These are phyloP conservation scores for Phylloporus rhodoxanthus DNA, from an alignment of 768 basidiomycete species.

Conservation along the genomic window DNA sequence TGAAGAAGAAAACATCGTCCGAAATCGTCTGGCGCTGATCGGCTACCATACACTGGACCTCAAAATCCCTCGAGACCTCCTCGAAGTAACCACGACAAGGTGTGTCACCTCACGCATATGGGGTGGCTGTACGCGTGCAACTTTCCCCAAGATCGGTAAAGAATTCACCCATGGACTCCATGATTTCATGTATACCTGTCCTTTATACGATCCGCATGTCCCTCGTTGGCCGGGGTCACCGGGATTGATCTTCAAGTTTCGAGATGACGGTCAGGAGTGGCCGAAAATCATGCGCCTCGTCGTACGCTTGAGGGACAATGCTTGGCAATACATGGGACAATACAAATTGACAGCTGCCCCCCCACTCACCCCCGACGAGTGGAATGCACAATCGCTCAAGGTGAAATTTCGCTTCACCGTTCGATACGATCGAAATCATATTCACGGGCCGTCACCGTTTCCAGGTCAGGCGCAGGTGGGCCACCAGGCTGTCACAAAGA, in stretches of 20 bases:
- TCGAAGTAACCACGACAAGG: slow-evolving; percentile 5
- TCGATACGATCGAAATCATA: neutral
- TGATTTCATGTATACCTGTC: slow-evolving; percentile 12
- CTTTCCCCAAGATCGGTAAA: slow-evolving; percentile 5
- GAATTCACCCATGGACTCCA: slow-evolving; percentile 9
- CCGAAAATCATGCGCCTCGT: slow-evolving; percentile 11
- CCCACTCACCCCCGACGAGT: slow-evolving; percentile 3
- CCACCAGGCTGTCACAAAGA: neutral
- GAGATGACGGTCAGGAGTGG: slow-evolving; percentile 4
- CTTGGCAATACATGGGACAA: slow-evolving; percentile 13
- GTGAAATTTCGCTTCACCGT: neutral
- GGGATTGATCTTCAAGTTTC: slow-evolving; percentile 7
- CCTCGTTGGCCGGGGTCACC: slow-evolving; percentile 14
- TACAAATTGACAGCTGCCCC: slow-evolving; percentile 10
- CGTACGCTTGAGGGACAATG: slow-evolving; percentile 4
- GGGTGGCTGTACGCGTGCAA: slow-evolving; percentile 4
- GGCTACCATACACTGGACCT: slow-evolving; percentile 10
- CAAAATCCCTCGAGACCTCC: slow-evolving; percentile 1
- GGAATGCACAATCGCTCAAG: slow-evolving; percentile 3
- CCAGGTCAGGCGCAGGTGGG: slow-evolving; percentile 10
- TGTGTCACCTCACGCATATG: slow-evolving; percentile 3
- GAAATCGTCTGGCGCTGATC: slow-evolving; percentile 2
- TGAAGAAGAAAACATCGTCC: slow-evolving; percentile 8
- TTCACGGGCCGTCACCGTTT: neutral
- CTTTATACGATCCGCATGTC: slow-evolving; percentile 5